Base-by-base conservation (phyloP, 2,329 filamentous ascomycete species). In the Colletotrichum tabaci region DNA sequence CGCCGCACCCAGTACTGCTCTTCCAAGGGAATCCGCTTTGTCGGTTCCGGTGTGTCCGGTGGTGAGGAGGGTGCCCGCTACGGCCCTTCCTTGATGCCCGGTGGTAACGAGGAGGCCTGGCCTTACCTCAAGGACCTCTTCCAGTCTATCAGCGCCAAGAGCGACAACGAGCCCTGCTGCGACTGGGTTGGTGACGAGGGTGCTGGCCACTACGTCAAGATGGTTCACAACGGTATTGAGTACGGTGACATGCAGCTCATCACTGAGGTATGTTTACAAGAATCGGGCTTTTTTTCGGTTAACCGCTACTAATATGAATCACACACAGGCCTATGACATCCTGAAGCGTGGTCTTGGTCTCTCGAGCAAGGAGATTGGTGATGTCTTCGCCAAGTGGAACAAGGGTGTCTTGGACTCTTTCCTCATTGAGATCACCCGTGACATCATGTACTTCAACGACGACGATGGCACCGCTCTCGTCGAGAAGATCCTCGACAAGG, bases 201-300 rank as follows among this genome's bases (percentile, higher is more conserved):
- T 91, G 94, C 96, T 87, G 96, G 96, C 79, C 96, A 99, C 92
- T 99, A 98, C 90, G 96, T 99, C 89, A 99, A 99, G 94, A 99
- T 99, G 96, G 96, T 99, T 75, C 96, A 99, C 93, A 99, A 99
- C 87, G 96, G 96, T 90, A 99, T 99, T 80, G 96, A 99, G 88
- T 99, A 99, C 84, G 96, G 96, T 91, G 96, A 99, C 88, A 99
- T 99, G 96, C 96, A 99, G 90, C 90, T 99, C 81, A 99, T 99
- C 84, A 97, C 93, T 86, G 96, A 99, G 92, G 96, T 98, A 87
- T 79, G 90, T 70, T 12, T 38, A 18, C 57, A 16, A 26, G 26
- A 42, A 13, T 16, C 15, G 16, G 30, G n/a, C 10, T 10, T 52
- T 8, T 15, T 7, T 4, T 3, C 9, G 35, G 35, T 38, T 38